Conservation (phyloP, 495 filamentous ascomycete genomes). For the Letharia lupina region DNA sequence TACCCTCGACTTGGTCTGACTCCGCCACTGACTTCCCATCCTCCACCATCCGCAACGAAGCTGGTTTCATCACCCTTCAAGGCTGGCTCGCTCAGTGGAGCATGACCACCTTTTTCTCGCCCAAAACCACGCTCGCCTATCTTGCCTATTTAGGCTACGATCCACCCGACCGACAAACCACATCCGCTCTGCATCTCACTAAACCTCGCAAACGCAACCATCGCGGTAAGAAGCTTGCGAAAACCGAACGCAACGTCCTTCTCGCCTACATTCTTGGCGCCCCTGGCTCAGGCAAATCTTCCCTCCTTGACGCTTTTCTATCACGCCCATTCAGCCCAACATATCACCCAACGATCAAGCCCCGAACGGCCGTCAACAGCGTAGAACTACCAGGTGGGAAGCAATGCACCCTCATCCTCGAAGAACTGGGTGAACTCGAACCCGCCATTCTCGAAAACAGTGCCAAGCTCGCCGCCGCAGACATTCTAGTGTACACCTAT, state of each 20-base stretch:
- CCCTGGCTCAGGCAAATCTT: conserved; percentile 74
- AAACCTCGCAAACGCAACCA: conserved; percentile 66
- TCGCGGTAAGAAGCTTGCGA: conserved; percentile 52
- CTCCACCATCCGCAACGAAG: conserved; percentile 89
- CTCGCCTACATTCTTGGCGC: conserved; percentile 89
- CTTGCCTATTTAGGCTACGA: conserved; percentile 93
- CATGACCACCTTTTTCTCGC: conserved; percentile 96
- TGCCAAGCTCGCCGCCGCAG: conserved; percentile 83
- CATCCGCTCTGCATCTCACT: conserved; percentile 81
- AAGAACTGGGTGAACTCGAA: conserved; percentile 92
- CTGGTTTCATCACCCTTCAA: conserved; percentile 89
- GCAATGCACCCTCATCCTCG: conserved; percentile 91
- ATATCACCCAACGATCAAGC: conserved; percentile 93
- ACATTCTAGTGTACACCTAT: conserved; percentile 90
- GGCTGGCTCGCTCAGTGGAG: conserved; percentile 99
- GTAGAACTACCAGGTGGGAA: conserved; percentile 94
- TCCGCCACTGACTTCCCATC: conserved; percentile 78
- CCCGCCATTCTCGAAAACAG: conserved; percentile 89
- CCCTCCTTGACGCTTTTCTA: conserved; percentile 82
- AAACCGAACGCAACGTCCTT: conserved; percentile 92
- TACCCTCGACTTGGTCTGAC: conserved; percentile 80
- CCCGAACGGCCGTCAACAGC: conserved; percentile 86
- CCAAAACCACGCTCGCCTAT: conserved; percentile 90
- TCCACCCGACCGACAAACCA: conserved; percentile 50
- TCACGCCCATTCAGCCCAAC: conserved; percentile 74